These are phyloP conservation scores for Biancaea sappan DNA, from an alignment of 306 rosid genomes.

Conservation along the genomic window DNA sequence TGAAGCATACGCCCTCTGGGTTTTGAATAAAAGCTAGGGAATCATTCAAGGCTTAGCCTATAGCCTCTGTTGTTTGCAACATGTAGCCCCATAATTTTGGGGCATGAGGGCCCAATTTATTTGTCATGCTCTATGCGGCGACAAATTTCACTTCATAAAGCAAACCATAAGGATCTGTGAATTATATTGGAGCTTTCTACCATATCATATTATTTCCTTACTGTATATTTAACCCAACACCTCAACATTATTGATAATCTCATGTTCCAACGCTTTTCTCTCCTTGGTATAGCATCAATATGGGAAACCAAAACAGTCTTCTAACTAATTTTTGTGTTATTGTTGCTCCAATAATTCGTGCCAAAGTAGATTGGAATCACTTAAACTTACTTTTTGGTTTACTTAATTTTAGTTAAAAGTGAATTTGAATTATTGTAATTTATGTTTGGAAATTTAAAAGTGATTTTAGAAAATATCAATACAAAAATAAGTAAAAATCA, in stretches of 20 bases:
- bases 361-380: too few relatives aligned
- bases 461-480: too few relatives aligned
- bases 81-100: slow-evolving; percentile 8
- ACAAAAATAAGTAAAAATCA: too few relatives aligned
- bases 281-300: neutral
- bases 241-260: too few relatives aligned
- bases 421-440: too few relatives aligned
- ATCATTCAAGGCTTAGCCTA: neutral
- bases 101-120: slow-evolving; percentile 17
- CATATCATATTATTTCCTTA: too few relatives aligned
- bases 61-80: neutral
- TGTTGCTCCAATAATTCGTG: neutral
- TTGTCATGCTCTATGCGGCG: slow-evolving; percentile 23
- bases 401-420: too few relatives aligned
- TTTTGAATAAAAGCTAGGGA: neutral
- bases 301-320: neutral
- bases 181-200: neutral
- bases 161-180: neutral
- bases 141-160: neutral
- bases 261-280: neutral
- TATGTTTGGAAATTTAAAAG: too few relatives aligned
- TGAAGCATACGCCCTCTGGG: neutral
- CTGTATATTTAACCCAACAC: neutral
- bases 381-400: too few relatives aligned
- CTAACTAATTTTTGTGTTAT: neutral